Conservation (phyloP, 2,329 filamentous ascomycete genomes). For the Xylaria sp. region DNA sequence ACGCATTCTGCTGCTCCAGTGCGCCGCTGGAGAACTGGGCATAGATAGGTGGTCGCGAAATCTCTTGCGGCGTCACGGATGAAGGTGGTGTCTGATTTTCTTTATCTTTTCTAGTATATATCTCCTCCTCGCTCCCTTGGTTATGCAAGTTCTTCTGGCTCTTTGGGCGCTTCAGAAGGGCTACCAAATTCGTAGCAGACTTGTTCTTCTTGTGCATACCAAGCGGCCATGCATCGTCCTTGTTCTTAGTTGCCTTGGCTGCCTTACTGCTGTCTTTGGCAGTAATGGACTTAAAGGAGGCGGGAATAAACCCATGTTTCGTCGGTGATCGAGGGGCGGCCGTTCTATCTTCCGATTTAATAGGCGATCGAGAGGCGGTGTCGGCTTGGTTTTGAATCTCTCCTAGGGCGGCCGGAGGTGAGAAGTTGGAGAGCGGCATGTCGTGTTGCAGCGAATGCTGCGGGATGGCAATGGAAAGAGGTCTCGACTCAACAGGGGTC, state of each 20-base stretch:
- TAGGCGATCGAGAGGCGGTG: slow-evolving; percentile 45
- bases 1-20: slow-evolving; percentile 45
- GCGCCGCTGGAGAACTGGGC: slow-evolving; percentile 72
- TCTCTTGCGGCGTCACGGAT: slow-evolving; percentile 55
- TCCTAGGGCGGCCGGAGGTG: slow-evolving; percentile 60
- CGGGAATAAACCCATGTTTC: slow-evolving; percentile 43
- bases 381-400: slow-evolving; percentile 66
- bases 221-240: slow-evolving; percentile 59
- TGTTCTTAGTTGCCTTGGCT: slow-evolving; percentile 55
- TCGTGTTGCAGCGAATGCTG: slow-evolving; percentile 45
- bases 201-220: slow-evolving; percentile 80
- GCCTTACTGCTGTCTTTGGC: slow-evolving; percentile 51
- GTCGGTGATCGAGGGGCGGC: slow-evolving; percentile 45
- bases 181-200: slow-evolving; percentile 83
- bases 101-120: slow-evolving; percentile 73
- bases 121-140: slow-evolving; percentile 61
- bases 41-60: slow-evolving; percentile 77
- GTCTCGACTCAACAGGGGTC: slow-evolving; percentile 45
- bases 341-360: slow-evolving; percentile 38
- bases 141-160: slow-evolving; percentile 75
- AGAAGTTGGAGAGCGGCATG: slow-evolving; percentile 52
- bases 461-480: slow-evolving; percentile 41
- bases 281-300: slow-evolving; percentile 56
- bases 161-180: slow-evolving; percentile 78
- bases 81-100: slow-evolving; percentile 79